Base-by-base conservation (phyloP, 2,329 filamentous ascomycete species). In the Cladophialophora bantiana region DNA sequence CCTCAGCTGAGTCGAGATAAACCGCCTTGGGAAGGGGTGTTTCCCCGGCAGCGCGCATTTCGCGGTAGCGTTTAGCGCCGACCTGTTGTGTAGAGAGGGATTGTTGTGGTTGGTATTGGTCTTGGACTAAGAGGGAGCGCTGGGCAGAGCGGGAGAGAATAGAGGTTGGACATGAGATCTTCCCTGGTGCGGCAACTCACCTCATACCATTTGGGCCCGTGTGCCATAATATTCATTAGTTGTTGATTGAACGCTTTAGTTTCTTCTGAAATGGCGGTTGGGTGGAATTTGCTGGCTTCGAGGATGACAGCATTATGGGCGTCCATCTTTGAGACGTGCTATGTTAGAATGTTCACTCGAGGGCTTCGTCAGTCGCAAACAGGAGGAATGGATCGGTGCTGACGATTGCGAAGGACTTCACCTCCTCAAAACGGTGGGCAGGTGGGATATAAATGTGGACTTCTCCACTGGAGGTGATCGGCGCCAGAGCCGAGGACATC, bases 31-130 rank as follows among this genome's bases (percentile, higher is more conserved):
- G 83, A 1, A 86, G 72, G 0, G 81, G 77, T 0, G 84, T 86
- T 70, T 88, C 82, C 45, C 85, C 85, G 26, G 80, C 80, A 76
- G 79, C 81, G 13, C 82, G 78, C 81, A 87, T 84, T 69, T 84
- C 77, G 3, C 86, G 81, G 72, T 86, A 88, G 71, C 81, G 82
- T 13, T 79, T 77, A 7, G 84, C 83, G 7, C 85, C 85, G 42
- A 86, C 80, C 81, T 85, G 53, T 57, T 70, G 26, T 48, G 26
- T 13, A 42, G 34, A 31, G 62, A 42, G 38, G n/a, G 13, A 20
- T 48, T 45, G 42, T 48, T 20, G 42, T 31, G 45, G 45, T 50
- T 62, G 40, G 42, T 32, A 55, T 15, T 31, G 55, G 26, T 34
- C 10, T 13, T 31, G 45, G 45, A 26, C 45, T 10, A 50, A 10